Evolutionary conservation across 352 stramenopile genomes (phyloP), one percentile per base, ranked within the genome.

Genomic region (Pythium rishiriense): DNA sequence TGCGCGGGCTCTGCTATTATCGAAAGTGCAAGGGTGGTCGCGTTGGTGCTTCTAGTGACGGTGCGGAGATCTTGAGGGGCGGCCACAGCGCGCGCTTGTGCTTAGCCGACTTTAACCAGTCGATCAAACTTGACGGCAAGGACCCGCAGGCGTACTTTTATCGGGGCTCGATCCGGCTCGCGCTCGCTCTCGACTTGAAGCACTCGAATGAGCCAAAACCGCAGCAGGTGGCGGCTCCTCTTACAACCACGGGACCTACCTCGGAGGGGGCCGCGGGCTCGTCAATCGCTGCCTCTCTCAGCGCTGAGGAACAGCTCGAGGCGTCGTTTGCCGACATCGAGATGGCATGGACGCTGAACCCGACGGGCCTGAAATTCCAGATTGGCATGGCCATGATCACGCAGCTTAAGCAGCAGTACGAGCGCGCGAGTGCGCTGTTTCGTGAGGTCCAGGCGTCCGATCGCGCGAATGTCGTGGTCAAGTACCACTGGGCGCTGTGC

Each of bases 61-160:
- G 9, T 6, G 31, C 35, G 9, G 11, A 24, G 15, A 46, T 15
- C 25, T 39, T 33, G 26, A 24, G 54, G 26, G 33, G 33, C 3
- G 73, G 78, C 22, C 59, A 53, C 17, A 82, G 75, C 35, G 81
- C 73, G n/a, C 81, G 79, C 12, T 62, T 76, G 50, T 88, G 78
- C 41, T 69, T 91, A 26, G 69, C 72, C 5, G 85, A 94, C 55
- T 85, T 94, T 31, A 91, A 91, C 50, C 71, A 73, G 29, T 79
- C 78, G 26, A 85, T 94, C 59, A 78, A 91, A 53, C 70, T 94
- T 19, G 83, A 92, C 37, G 81, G 85, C 22, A 85, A 79, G 8
- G 83, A 92, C 43, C 78, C 83, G 0, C 76, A 91, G 56, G 74
- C 81, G 26, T 92, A 92, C 65, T 92, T 90, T 60, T 91, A 91